Percentiles rank a stretch among this genome's conserved stretches.
Conservation (phyloP, 139 green algal species). For the Picochlorum sp. region DNA sequence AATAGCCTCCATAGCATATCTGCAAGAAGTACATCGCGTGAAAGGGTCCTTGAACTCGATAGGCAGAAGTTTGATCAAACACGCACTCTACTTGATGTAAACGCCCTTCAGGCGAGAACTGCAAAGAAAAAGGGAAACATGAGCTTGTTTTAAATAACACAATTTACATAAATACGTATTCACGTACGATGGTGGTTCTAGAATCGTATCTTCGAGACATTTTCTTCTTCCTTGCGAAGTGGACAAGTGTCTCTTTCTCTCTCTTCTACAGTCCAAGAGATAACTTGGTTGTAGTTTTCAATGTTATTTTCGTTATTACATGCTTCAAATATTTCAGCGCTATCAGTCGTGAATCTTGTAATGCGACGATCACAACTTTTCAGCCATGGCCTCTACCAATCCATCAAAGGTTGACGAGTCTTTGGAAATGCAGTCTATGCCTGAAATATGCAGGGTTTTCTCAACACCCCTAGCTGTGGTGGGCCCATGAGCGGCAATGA, state of each 20-base stretch:
- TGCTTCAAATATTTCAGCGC: too few species aligned
- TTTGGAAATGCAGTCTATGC: neutral
- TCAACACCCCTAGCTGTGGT: conserved; percentile 55
- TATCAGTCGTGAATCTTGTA: too few species aligned
- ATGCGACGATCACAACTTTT: too few species aligned
- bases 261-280: too few species aligned
- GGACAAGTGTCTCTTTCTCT: neutral
- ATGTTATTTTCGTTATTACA: too few species aligned
- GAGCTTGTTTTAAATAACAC: neutral
- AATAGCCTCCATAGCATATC: conserved; percentile 99
- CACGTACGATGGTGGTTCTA: conserved; percentile 90
- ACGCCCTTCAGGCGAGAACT: conserved; percentile 73
- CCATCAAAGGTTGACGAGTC: too few species aligned
- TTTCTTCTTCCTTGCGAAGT: neutral
- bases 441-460: conserved; percentile 26
- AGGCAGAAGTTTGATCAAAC: neutral
- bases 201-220: conserved; percentile 77
- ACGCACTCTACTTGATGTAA: conserved; percentile 85
- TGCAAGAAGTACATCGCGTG: conserved; percentile 28
- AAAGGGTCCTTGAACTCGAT: conserved; percentile 4
- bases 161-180: neutral
- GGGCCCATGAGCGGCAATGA: conserved; percentile 59
- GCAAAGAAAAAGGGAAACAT: neutral
- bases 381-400: too few species aligned
- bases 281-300: too few species aligned